Percentiles rank a stretch among this genome's conserved stretches.
phyloP scores from a whole-genome alignment of 2,329 filamentous ascomycete species.

The Sporothrix curviconia region DNA sequence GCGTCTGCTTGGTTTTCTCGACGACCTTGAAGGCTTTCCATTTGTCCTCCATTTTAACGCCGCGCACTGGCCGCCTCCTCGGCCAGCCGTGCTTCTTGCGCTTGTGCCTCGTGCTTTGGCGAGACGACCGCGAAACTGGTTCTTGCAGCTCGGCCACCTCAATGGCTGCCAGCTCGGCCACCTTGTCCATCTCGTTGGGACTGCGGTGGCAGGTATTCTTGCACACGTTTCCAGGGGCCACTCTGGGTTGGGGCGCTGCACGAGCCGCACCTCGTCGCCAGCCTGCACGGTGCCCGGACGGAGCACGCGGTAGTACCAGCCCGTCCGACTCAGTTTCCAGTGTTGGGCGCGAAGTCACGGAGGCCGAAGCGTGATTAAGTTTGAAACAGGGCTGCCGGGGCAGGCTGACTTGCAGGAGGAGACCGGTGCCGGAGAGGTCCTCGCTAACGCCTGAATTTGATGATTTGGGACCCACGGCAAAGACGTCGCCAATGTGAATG shows the following conservation, averaged over 20 bases:
- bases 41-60: constrained; percentile 19
- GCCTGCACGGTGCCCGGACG: constrained; percentile 46
- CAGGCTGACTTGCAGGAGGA: constrained; percentile 52
- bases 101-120: constrained; percentile 34
- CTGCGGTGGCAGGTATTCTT: constrained; percentile 56
- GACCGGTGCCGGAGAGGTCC: constrained; percentile 25
- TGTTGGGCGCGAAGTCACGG: constrained; percentile 53
- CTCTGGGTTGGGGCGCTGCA: constrained; percentile 47
- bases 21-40: constrained; percentile 44
- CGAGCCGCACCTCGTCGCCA: constrained; percentile 51
- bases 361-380: constrained; percentile 60
- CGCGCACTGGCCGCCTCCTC: background rate
- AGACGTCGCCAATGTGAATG: constrained; percentile 58
- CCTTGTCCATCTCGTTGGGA: constrained; percentile 43
- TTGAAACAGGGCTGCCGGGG: constrained; percentile 63
- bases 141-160: constrained; percentile 40
- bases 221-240: constrained; percentile 59
- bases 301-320: constrained; percentile 61
- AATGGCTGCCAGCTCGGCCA: constrained; percentile 45
- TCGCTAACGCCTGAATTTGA: no score
- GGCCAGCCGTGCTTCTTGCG: constrained; percentile 21
- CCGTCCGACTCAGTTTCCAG: constrained; percentile 53
- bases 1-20: constrained; percentile 45
- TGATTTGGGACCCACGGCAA: constrained; percentile 37
- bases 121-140: constrained; percentile 45